A percentile compares a stretch with the other conserved stretches of the same genome.
These are phyloP conservation scores for Lasiosphaeria ovina DNA, from an alignment of 495 filamentous ascomycete species.

Conservation along the genomic window DNA sequence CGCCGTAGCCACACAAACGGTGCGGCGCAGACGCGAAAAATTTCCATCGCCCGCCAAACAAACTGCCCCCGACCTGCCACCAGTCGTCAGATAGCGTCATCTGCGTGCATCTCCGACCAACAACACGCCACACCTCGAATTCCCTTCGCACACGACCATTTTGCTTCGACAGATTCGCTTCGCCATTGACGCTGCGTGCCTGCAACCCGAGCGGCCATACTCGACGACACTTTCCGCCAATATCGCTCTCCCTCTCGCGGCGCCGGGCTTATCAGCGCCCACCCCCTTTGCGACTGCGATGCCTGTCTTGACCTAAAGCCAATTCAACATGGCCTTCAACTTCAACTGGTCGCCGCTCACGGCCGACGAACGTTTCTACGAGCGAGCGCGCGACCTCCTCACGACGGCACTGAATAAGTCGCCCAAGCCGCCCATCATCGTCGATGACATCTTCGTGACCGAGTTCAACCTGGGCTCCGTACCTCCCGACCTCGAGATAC, in stretches of 20 bases:
- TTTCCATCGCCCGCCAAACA: constrained; percentile 18
- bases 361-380: constrained; percentile 87
- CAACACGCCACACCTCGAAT: constrained; percentile 1
- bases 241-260: constrained; percentile 9
- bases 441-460: constrained; percentile 98
- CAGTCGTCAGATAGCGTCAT: constrained; percentile 26
- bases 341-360: constrained; percentile 99
- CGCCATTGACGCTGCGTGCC: neutral
- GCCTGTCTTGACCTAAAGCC: constrained; percentile 30
- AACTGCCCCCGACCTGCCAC: constrained; percentile 7
- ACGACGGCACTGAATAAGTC: constrained; percentile 96
- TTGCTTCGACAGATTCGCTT: constrained; percentile 2
- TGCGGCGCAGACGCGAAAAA: constrained; percentile 20
- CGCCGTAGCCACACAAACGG: neutral
- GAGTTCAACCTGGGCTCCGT: constrained; percentile 93
- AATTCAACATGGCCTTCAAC: constrained; percentile 90
- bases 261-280: constrained; percentile 20
- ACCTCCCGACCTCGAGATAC: constrained; percentile 89
- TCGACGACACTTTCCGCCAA: neutral
- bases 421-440: constrained; percentile 96
- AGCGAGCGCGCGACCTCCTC: constrained; percentile 87
- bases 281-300: constrained; percentile 27
- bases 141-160: constrained; percentile 2
- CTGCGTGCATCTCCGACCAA: constrained; percentile 16
- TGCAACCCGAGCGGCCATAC: neutral